Evolutionary conservation across 1,284 basidiomycete genomes (phyloP).

Genomic region (Polyporus tsugae): DNA sequence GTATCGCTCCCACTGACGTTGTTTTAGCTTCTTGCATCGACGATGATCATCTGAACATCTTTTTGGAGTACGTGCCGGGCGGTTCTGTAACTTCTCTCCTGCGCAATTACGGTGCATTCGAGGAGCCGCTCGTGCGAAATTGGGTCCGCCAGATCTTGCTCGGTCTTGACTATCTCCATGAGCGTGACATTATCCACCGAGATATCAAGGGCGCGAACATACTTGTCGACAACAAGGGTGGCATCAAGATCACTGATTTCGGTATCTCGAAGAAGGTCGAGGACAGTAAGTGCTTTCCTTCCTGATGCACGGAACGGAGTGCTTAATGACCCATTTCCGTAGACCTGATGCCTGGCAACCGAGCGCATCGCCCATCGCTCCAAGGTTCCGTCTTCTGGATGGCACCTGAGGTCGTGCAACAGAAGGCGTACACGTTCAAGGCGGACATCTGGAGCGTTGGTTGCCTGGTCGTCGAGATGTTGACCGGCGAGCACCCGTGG

Average conservation of each 20-base stretch:
- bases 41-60: constrained; percentile 93
- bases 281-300: constrained; percentile 72
- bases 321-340: constrained; percentile 12
- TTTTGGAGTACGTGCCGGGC: constrained; percentile 98
- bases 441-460: constrained; percentile 99
- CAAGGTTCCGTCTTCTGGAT: constrained; percentile 99
- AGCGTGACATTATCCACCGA: constrained; percentile 95
- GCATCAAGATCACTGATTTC: constrained; percentile 98
- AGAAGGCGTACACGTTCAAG: constrained; percentile 92
- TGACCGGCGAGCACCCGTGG: constrained; percentile 98
- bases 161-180: constrained; percentile 93
- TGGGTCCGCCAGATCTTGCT: constrained; percentile 95
- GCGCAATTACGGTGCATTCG: constrained; percentile 96
- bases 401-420: constrained; percentile 98
- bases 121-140: constrained; percentile 93
- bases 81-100: constrained; percentile 95
- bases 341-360: constrained; percentile 83
- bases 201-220: constrained; percentile 99
- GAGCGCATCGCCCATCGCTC: constrained; percentile 87
- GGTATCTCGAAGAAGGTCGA: constrained; percentile 99
- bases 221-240: constrained; percentile 97
- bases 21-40: constrained; percentile 86
- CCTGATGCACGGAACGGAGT: neutral
- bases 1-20: constrained; percentile 4
- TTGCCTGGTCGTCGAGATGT: constrained; percentile 98